phyloP scores from a whole-genome alignment of 805 yeast genomes.

The Saturnispora galanensis region DNA sequence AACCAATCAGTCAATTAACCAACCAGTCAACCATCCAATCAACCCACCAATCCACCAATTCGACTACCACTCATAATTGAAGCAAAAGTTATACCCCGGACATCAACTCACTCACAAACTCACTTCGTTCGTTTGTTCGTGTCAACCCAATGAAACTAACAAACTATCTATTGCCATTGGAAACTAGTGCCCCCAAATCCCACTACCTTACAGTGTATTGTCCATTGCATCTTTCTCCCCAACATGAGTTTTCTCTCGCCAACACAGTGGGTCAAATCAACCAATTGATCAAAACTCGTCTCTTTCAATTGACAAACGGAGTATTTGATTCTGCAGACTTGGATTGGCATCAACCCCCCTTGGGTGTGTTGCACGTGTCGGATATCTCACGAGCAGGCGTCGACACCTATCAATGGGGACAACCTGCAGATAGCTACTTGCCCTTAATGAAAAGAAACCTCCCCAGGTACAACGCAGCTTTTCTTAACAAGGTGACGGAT shows the following conservation, averaged over 20 bases:
- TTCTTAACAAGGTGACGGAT: constrained; percentile 1
- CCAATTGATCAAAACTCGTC: not conserved
- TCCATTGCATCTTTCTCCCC: not conserved
- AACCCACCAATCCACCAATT: too few relatives aligned
- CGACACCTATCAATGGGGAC: not conserved
- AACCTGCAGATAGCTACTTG: constrained; percentile 1
- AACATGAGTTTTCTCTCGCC: not conserved
- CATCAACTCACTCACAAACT: not conserved
- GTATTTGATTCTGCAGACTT: constrained; percentile 1
- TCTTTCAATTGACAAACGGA: not conserved
- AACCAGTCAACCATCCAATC: too few relatives aligned
- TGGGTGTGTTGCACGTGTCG: constrained; percentile 1
- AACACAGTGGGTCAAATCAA: not conserved
- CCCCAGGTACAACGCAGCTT: constrained; percentile 4
- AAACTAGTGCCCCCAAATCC: not conserved
- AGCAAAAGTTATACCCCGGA: too few relatives aligned
- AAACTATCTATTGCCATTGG: constrained; percentile 5
- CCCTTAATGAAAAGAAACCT: constrained; percentile 1
- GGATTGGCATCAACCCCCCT: constrained; percentile 1
- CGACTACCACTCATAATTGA: too few relatives aligned
- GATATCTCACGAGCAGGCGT: constrained; percentile 4
- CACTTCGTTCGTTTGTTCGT: not conserved
- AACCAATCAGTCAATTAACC: too few relatives aligned
- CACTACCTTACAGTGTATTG: constrained; percentile 3
- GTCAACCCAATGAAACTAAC: not conserved